Percentiles rank a stretch among this genome's conserved stretches.
These are phyloP conservation scores for Kwoniella pini DNA, from an alignment of 768 basidiomycete genomes.

Conservation along the genomic window DNA sequence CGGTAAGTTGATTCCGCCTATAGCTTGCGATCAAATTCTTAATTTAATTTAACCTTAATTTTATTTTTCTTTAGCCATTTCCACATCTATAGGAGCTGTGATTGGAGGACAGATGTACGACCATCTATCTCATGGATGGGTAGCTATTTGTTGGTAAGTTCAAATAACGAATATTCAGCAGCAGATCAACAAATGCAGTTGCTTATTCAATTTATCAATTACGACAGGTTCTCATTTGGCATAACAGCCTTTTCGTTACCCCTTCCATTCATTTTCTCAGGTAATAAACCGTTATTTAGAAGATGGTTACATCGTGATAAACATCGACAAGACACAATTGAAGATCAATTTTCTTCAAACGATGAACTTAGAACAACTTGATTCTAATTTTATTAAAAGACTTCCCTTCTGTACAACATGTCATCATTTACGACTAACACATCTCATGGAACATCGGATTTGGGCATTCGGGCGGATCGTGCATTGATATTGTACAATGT, in stretches of 20 bases:
- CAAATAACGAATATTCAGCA: not conserved
- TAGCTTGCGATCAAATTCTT: no score
- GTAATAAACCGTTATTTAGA: conserved; percentile 18
- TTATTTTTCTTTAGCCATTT: conserved; percentile 19
- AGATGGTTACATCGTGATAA: conserved; percentile 5
- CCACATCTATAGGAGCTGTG: conserved; percentile 29
- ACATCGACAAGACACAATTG: not conserved
- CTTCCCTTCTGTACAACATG: no score
- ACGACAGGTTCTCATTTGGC: conserved; percentile 25
- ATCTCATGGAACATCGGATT: no score
- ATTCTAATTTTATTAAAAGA: no score
- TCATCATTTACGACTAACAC: no score
- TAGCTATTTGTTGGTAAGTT: conserved; percentile 34
- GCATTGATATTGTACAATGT: no score
- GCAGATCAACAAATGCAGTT: not conserved
- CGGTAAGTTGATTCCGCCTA: conserved; percentile 8
- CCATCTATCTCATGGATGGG: conserved; percentile 34
- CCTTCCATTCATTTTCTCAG: conserved; percentile 19
- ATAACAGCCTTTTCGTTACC: conserved; percentile 16
- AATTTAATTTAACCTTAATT: not conserved
- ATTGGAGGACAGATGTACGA: conserved; percentile 45
- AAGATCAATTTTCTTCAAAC: not conserved
- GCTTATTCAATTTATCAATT: not conserved
- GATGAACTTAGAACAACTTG: no score
- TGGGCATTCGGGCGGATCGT: no score